Evolutionary conservation across 202 grass and related monocot genomes (phyloP), one percentile per base, ranked within the genome.

Genomic region (Saccharum hybrid): DNA sequence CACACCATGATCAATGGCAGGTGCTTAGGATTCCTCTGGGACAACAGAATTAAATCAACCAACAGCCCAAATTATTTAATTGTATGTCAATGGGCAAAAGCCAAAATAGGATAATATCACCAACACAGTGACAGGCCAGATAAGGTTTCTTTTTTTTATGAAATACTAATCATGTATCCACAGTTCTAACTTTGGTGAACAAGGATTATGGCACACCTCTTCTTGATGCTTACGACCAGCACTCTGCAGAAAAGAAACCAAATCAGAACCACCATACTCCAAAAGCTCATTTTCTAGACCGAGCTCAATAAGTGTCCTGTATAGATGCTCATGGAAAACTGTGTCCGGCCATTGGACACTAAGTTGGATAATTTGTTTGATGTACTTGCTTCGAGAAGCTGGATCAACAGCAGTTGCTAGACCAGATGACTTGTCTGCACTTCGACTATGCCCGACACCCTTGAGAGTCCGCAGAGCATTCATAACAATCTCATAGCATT

Each of bases 241-340:
- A 61, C 89, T 98, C 70, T 98, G 90, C 43, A 95, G 81, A 93
- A 98, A 98, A 4, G 83, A 65, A 74, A 98, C 96, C 91, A 98
- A 89, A 90, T 98, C 96, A 15, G 92, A 84, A 15, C 96, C 96
- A 75, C 96, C 96, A 87, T 90, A 98, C 75, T 95, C 90, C 78
- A 98, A 56, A 87, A 98, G 88, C 86, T 98, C 93, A 92, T 93
- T 93, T 82, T 98, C 96, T 72, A 98, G 82, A 76, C 91, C 87
- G 1, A 98, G 78, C 37, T 93, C 89, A 62, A 95, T 94, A 45
- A 98, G 88, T 31, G 93, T 88, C 77, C 72, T 89, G 76, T 98
- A 98, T 43, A 98, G 79, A 89, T 95, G 87, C 71, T 98, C 96
- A 54, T 94, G 96, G 82, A 98, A 95, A 67, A 80, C 54, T 60